Percentiles rank a stretch among this genome's conserved stretches.
phyloP scores from a whole-genome alignment of 1,139 yeast genomes.

The Meyerozyma guilliermondii region DNA sequence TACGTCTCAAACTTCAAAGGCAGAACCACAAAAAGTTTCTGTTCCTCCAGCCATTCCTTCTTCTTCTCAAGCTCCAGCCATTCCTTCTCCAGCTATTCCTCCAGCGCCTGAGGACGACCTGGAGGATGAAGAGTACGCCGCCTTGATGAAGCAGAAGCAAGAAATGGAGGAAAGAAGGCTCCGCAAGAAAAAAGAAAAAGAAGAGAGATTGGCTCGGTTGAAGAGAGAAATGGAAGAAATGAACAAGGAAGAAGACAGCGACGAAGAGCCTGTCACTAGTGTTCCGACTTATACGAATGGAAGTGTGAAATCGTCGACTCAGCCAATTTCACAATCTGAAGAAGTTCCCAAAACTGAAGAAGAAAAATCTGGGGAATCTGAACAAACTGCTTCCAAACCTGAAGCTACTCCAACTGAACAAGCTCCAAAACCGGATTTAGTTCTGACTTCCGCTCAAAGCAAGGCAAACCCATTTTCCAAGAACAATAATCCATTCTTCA shows the following conservation, averaged over 20 bases:
- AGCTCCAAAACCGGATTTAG: conserved; percentile 9
- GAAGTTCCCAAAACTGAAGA: conserved; percentile 9
- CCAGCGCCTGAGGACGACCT: conserved; percentile 33
- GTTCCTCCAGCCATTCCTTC: too few relatives aligned
- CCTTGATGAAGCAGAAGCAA: conserved; percentile 41
- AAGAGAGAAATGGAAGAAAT: conserved; percentile 62
- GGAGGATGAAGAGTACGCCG: conserved; percentile 38
- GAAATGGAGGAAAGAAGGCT: conserved; percentile 45
- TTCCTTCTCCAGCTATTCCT: conserved; percentile 12
- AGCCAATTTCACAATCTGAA: conserved; percentile 7
- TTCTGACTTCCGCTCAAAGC: too few relatives aligned
- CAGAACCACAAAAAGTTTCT: too few relatives aligned
- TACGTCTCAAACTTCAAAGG: too few relatives aligned
- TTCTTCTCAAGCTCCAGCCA: too few relatives aligned
- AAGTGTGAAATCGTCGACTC: background rate
- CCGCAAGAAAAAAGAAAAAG: conserved; percentile 48
- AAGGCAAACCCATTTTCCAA: background rate
- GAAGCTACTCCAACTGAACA: conserved; percentile 5
- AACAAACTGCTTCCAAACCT: conserved; percentile 4
- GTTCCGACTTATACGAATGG: conserved; percentile 22
- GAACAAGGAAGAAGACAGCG: conserved; percentile 34
- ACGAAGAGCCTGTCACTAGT: conserved; percentile 23
- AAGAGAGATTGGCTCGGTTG: conserved; percentile 55
- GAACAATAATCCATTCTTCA: conserved; percentile 42
- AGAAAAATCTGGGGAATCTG: conserved; percentile 5